Base-by-base conservation (phyloP, 2,329 filamentous ascomycete genomes). In the Penicillium sclerotiorum region DNA sequence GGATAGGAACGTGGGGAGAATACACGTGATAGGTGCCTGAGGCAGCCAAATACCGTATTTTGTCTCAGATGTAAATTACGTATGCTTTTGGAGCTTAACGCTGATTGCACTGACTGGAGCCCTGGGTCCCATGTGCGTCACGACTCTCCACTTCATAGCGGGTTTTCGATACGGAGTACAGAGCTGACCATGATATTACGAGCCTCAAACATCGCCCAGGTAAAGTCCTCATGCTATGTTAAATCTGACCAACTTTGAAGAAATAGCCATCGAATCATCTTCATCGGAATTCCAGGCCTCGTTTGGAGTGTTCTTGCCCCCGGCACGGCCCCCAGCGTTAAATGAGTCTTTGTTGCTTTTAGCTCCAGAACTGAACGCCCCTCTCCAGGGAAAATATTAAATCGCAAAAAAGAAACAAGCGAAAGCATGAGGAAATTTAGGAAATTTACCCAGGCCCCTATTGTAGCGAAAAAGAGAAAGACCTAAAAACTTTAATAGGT, bases 71-170 rank as follows among this genome's bases (percentile, higher is more conserved):
- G n/a, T n/a, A n/a, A n/a, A n/a, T n/a, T n/a, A n/a, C n/a, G n/a
- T n/a, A n/a, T n/a, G n/a, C n/a, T n/a, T n/a, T n/a, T n/a, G n/a
- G n/a, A n/a, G n/a, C n/a, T n/a, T n/a, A n/a, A n/a, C n/a, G 25
- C 25, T 27, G 25, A 28, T 28, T 28, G 25, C 3, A n/a, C n/a
- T 27, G 12, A 38, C 30, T 17, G 23, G 27, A 22, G n/a, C 41
- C 13, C n/a, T n/a, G n/a, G n/a, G n/a, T n/a, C 35, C 47, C 42
- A 51, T 56, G 52, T 58, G 56, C 57, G 57, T 58, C 56, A 57
- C 47, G 54, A 55, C 58, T 56, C 54, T 60, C 56, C 58, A 60
- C 57, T 56, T 42, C 30, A 41, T 11, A 52, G 49, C 55, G 54
- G 54, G 46, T 53, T 55, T 42, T 37, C 30, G 21, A 42, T 39